Evolutionary conservation across 2,329 filamentous ascomycete species (phyloP).

Genomic region (Microdochium nivale): DNA sequence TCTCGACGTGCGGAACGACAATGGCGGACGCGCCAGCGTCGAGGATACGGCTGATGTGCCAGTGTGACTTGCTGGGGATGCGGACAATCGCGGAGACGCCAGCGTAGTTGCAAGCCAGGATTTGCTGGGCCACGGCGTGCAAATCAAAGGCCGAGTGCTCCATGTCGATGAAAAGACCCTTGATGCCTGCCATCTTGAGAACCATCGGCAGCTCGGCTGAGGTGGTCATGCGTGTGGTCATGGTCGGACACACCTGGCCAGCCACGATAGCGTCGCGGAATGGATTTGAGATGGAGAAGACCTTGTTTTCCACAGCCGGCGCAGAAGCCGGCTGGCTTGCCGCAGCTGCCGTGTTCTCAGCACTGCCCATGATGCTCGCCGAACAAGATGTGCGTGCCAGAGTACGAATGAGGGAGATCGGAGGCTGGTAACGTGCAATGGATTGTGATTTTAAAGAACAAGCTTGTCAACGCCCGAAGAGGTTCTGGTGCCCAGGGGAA

Average conservation of each 20-base stretch:
- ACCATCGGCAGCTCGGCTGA: conserved; percentile 27
- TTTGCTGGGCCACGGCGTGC: conserved; percentile 24
- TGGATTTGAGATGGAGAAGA: neutral
- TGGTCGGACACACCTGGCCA: neutral
- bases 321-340: neutral
- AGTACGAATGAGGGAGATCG: too few species aligned
- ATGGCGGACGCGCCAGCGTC: conserved; percentile 31
- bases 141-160: conserved; percentile 31
- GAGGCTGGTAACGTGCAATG: too few species aligned
- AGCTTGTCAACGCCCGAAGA: too few species aligned
- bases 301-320: neutral
- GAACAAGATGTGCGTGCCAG: neutral
- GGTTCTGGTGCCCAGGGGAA: too few species aligned
- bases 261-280: neutral
- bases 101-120: conserved; percentile 26
- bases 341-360: neutral
- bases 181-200: conserved; percentile 28
- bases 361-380: neutral
- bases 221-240: conserved; percentile 20
- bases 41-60: conserved; percentile 26
- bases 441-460: too few species aligned
- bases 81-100: conserved; percentile 32
- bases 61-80: conserved; percentile 26
- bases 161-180: conserved; percentile 34
- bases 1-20: conserved; percentile 30